Base-by-base conservation (phyloP, 495 filamentous ascomycete species). In the Aspergillus affinis region DNA sequence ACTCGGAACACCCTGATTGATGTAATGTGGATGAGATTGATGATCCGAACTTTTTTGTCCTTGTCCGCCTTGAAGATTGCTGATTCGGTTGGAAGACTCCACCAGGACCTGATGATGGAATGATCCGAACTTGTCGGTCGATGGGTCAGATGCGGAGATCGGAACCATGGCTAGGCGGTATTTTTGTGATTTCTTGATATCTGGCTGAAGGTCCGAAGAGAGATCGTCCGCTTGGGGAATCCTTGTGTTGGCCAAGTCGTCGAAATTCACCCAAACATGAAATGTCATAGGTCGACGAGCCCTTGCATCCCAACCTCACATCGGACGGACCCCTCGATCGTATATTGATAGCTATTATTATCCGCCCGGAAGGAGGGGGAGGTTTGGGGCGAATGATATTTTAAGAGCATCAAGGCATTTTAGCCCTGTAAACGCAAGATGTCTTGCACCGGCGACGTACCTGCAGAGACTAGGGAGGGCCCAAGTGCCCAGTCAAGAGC, bases 91-190 rank as follows among this genome's bases (percentile, higher is more conserved):
- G 36, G 4, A 26, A n/a, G n/a, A 0, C 36, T 41, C 36, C 36
- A 41, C 36, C 10, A 10, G 10, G 32, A 4, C 36, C 36, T 12
- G 36, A 41, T 41, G 51, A 53, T 53, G 17, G 15, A 21, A 32
- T 6, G 18, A 48, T 8, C 41, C 55, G 26, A 57, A 36, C 27
- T 18, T 18, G 6, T 15, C 23, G 21, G 23, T 29, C 27, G 55
- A 27, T 32, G 55, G 55, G 55, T 57, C 55, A 46, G 26, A 57
- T 57, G 55, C 55, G 55, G 55, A 57, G 55, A 32, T 21, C 15
- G 19, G 26, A 57, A 49, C 55, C 55, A 41, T 36, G 23, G 46
- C 18, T 55, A 9, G 32, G 30, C 15, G 29, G 20, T 18, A 19
- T 9, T 49, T 49, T 49, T 49, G 21, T 36, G 6, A 13, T 41